Evolutionary conservation across 2,329 filamentous ascomycete species (phyloP).

Genomic region (Phyllosticta capitalensis): DNA sequence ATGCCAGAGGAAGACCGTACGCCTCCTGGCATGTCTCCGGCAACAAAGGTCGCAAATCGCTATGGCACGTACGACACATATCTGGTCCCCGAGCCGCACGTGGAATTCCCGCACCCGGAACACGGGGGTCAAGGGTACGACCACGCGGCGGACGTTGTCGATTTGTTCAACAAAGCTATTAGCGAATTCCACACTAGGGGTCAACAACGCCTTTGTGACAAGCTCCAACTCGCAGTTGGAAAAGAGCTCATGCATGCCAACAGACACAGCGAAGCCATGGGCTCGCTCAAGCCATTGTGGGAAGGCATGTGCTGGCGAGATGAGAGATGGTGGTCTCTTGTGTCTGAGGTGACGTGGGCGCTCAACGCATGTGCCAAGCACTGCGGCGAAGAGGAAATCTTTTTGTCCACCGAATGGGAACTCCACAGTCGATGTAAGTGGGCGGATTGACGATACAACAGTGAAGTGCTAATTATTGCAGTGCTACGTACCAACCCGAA

Average conservation of each 20-base stretch:
- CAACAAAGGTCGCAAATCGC: constrained; percentile 45
- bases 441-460: neutral
- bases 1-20: constrained; percentile 51
- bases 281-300: constrained; percentile 46
- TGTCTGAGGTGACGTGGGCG: constrained; percentile 44
- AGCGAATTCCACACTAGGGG: constrained; percentile 42
- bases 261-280: constrained; percentile 42
- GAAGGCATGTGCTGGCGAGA: constrained; percentile 47
- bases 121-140: constrained; percentile 34
- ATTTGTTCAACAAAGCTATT: constrained; percentile 38
- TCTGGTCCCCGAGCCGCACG: constrained; percentile 48
- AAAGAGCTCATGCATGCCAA: constrained; percentile 43
- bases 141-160: constrained; percentile 42
- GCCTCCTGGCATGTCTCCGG: constrained; percentile 45
- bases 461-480: constrained; percentile 12
- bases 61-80: constrained; percentile 50
- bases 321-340: constrained; percentile 50
- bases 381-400: constrained; percentile 36
- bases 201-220: constrained; percentile 46
- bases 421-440: constrained; percentile 30
- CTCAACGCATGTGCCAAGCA: constrained; percentile 44
- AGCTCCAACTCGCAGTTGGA: constrained; percentile 45
- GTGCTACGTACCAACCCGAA: constrained; percentile 24
- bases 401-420: constrained; percentile 50
- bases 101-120: constrained; percentile 41